Conservation (phyloP, 2,329 filamentous ascomycete species). For the Canariomyces notabilis region DNA sequence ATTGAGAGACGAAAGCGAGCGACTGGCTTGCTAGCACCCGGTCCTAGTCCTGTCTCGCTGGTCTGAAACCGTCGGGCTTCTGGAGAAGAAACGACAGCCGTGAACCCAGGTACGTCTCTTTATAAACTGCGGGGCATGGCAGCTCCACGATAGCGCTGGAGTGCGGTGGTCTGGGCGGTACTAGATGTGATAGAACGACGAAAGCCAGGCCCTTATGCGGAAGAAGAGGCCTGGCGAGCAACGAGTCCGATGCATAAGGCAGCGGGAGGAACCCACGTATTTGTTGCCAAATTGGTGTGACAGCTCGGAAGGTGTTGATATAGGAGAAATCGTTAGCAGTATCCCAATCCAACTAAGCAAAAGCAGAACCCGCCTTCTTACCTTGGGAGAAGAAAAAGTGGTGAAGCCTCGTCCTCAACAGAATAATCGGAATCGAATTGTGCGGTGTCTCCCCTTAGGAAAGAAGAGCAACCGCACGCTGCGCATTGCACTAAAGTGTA, state of each 20-base stretch:
- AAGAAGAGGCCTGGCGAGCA: too few relatives aligned
- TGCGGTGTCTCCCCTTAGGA: constrained; percentile 16
- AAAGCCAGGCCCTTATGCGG: too few relatives aligned
- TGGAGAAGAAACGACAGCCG: too few relatives aligned
- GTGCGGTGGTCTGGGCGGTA: too few relatives aligned
- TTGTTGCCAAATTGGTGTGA: not conserved
- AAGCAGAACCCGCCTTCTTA: constrained; percentile 20
- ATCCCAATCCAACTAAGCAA: constrained; percentile 17
- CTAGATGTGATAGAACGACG: too few relatives aligned
- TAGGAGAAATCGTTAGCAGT: constrained; percentile 26
- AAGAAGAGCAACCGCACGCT: constrained; percentile 25
- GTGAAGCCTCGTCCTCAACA: constrained; percentile 31
- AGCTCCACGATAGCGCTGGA: too few relatives aligned
- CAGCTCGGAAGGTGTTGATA: not conserved
- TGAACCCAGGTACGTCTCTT: too few relatives aligned
- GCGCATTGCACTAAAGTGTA: constrained; percentile 33
- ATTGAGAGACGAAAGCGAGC: constrained; percentile 7
- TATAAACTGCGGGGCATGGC: too few relatives aligned
- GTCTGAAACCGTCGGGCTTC: too few relatives aligned
- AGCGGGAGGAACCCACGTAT: not conserved
- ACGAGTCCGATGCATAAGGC: too few relatives aligned
- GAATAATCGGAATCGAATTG: constrained; percentile 33
- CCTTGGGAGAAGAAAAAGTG: constrained; percentile 25
- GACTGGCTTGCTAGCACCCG: constrained; percentile 13
- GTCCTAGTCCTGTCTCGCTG: constrained; percentile 18